Evolutionary conservation across 2,329 filamentous ascomycete species (phyloP).

Genomic region (Xylariaceae sp.): DNA sequence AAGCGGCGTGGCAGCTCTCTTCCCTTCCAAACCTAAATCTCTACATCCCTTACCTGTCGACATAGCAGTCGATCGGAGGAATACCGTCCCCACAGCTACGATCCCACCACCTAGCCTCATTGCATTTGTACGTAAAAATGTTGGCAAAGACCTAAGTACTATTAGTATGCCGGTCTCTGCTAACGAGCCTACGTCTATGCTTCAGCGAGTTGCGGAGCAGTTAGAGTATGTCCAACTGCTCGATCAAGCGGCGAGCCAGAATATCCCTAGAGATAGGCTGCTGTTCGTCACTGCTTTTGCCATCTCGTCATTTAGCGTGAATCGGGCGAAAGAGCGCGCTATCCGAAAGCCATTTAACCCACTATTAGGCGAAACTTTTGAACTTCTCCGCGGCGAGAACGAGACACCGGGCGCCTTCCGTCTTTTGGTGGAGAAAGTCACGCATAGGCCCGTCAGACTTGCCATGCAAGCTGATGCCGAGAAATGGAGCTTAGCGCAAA

Average conservation of each 20-base stretch:
- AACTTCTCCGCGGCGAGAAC: conserved; percentile 82
- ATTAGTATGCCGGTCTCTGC: conserved; percentile 97
- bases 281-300: conserved; percentile 89
- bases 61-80: conserved; percentile 62
- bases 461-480: conserved; percentile 89
- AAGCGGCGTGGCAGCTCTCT: conserved; percentile 65
- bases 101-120: conserved; percentile 86
- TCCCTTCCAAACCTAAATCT: conserved; percentile 72
- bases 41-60: conserved; percentile 75
- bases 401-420: conserved; percentile 72
- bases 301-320: conserved; percentile 78
- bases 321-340: conserved; percentile 82
- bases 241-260: conserved; percentile 67
- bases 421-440: conserved; percentile 92
- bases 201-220: conserved; percentile 87
- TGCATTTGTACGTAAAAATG: conserved; percentile 92
- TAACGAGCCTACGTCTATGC: conserved; percentile 85
- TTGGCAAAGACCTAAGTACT: conserved; percentile 93
- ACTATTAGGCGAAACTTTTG: conserved; percentile 91
- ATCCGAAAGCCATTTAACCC: conserved; percentile 97
- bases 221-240: conserved; percentile 87
- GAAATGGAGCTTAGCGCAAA: conserved; percentile 83
- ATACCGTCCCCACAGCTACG: conserved; percentile 68
- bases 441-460: conserved; percentile 85
- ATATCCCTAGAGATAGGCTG: conserved; percentile 64